These are phyloP conservation scores for Brachypodium distachyon DNA, from an alignment of 202 grass and related monocot genomes.

Conservation along the genomic window DNA sequence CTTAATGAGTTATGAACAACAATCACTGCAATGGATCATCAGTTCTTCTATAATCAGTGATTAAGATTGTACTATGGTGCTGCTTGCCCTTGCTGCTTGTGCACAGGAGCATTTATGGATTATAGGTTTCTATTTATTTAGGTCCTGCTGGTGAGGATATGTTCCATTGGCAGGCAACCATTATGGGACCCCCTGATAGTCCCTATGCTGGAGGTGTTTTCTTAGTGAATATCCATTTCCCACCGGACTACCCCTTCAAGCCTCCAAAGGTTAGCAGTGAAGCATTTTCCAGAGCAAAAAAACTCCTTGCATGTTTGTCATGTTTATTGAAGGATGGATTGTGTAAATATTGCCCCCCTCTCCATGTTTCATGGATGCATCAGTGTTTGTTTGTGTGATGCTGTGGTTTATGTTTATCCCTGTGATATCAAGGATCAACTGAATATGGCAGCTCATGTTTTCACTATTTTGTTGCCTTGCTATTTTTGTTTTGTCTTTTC, in stretches of 20 bases:
- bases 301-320: not conserved
- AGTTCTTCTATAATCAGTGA: not conserved
- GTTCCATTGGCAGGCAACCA: constrained; percentile 89
- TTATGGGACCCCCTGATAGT: constrained; percentile 80
- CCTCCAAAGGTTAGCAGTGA: constrained; percentile 53
- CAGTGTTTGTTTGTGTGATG: not conserved
- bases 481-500: not conserved
- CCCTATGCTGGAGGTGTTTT: constrained; percentile 79
- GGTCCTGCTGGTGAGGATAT: constrained; percentile 85
- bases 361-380: not conserved
- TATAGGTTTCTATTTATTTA: constrained; percentile 23
- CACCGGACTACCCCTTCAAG: constrained; percentile 73
- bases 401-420: not conserved
- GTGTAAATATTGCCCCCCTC: not conserved
- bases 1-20: not conserved
- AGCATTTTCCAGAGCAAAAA: not conserved
- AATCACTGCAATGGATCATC: not conserved
- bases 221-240: constrained; percentile 82
- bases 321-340: not conserved
- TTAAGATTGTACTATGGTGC: no score
- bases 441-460: not conserved
- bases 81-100: not conserved
- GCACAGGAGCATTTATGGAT: not conserved
- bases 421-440: not conserved
- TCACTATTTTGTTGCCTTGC: not conserved